A percentile compares a stretch with the other conserved stretches of the same genome.
These are phyloP conservation scores for Phaffia australis DNA, from an alignment of 768 basidiomycete genomes.

Conservation along the genomic window DNA sequence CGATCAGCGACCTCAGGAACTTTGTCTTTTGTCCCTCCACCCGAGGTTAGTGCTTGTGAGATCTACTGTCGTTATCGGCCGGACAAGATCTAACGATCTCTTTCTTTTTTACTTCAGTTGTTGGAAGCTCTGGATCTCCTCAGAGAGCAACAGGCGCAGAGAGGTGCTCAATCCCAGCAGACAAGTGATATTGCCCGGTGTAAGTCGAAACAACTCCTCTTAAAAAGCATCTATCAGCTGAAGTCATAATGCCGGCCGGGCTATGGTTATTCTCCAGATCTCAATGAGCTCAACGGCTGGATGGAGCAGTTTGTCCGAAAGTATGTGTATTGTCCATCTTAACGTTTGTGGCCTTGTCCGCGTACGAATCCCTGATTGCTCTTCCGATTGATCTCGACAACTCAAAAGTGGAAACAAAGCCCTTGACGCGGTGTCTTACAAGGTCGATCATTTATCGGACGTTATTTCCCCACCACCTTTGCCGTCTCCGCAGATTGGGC, in stretches of 20 bases:
- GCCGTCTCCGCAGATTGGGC: constrained; percentile 9
- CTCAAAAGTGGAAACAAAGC: constrained; percentile 10
- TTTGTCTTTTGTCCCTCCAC: not conserved
- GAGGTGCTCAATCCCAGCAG: constrained; percentile 35
- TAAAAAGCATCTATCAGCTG: not conserved
- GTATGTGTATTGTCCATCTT: constrained; percentile 38
- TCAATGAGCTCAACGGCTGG: constrained; percentile 48
- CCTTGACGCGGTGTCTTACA: constrained; percentile 13
- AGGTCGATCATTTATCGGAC: constrained; percentile 19
- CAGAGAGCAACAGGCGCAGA: constrained; percentile 33
- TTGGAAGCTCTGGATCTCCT: constrained; percentile 32
- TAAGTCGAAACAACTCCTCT: constrained; percentile 26
- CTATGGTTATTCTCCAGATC: constrained; percentile 8
- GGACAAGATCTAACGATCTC: not conserved
- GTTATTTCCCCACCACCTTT: constrained; percentile 20
- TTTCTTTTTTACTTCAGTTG: constrained; percentile 24
- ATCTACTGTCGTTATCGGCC: too few relatives aligned
- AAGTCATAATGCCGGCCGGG: not conserved
- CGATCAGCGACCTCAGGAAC: not conserved
- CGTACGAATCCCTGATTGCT: too few relatives aligned
- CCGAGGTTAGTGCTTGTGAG: not conserved
- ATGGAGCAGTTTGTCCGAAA: constrained; percentile 67
- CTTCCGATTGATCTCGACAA: too few relatives aligned
- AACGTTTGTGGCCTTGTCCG: too few relatives aligned
- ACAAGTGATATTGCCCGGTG: constrained; percentile 37